phyloP scores from a whole-genome alignment of 768 basidiomycete species.

The Boletellus emodensis region DNA sequence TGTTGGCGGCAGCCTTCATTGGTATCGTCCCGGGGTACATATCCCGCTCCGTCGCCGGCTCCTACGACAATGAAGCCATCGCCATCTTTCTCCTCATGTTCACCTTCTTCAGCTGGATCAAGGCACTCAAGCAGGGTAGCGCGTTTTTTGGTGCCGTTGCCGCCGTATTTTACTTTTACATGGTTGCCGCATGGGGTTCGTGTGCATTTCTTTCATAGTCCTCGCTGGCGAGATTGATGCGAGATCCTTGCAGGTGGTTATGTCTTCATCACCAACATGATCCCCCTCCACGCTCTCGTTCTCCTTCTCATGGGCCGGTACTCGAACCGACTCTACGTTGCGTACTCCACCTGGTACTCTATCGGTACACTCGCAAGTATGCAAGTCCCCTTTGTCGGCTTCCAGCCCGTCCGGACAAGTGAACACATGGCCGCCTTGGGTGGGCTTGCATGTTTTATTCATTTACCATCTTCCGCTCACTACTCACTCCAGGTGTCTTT shows the following conservation, averaged over 20 bases:
- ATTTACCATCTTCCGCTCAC: constrained; percentile 3
- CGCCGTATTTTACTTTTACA: constrained; percentile 98
- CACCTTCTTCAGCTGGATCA: constrained; percentile 97
- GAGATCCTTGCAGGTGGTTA: constrained; percentile 66
- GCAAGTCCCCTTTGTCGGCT: constrained; percentile 99
- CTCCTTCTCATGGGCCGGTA: constrained; percentile 96
- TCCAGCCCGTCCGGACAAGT: constrained; percentile 95
- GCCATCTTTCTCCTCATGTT: constrained; percentile 99
- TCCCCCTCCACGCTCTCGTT: constrained; percentile 92
- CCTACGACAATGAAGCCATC: constrained; percentile 99
- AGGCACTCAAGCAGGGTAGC: constrained; percentile 90
- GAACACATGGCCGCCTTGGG: constrained; percentile 99
- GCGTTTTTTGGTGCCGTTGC: constrained; percentile 87
- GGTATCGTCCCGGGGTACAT: constrained; percentile 98
- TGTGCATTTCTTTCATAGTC: background rate
- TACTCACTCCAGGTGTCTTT: constrained; percentile 69
- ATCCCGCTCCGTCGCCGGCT: constrained; percentile 97
- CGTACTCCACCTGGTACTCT: constrained; percentile 96
- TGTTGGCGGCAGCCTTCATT: constrained; percentile 97
- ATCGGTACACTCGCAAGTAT: constrained; percentile 96
- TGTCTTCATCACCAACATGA: constrained; percentile 99
- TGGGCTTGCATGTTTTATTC: constrained; percentile 25
- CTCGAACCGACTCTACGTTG: constrained; percentile 87
- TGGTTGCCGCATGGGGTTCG: constrained; percentile 99
- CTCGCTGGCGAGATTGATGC: constrained; percentile 6